These are phyloP conservation scores for Gastrolobium villosum DNA, from an alignment of 306 rosid species.

Conservation along the genomic window DNA sequence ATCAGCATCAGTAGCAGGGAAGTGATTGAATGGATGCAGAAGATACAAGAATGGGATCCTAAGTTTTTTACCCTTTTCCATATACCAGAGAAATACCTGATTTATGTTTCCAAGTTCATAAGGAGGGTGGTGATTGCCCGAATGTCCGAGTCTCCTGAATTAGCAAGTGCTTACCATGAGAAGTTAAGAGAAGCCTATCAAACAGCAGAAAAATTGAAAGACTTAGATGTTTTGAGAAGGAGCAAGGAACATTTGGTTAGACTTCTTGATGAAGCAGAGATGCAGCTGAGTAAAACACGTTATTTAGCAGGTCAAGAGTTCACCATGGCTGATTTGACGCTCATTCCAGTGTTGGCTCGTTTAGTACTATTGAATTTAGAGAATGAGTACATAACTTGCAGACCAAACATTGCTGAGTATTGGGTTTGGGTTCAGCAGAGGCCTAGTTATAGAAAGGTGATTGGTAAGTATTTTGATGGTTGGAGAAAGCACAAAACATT, in stretches of 20 bases:
- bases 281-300: conserved; percentile 64
- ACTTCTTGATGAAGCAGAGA: conserved; percentile 83
- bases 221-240: conserved; percentile 59
- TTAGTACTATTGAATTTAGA: conserved; percentile 71
- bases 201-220: conserved; percentile 83
- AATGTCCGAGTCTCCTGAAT: conserved; percentile 87
- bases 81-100: conserved; percentile 74
- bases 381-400: conserved; percentile 66
- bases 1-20: conserved; percentile 60
- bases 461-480: conserved; percentile 82
- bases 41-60: conserved; percentile 90
- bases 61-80: conserved; percentile 77
- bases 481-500: conserved; percentile 90
- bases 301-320: conserved; percentile 82
- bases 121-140: conserved; percentile 86
- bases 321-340: conserved; percentile 88
- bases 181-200: conserved; percentile 86
- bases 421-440: conserved; percentile 91
- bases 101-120: conserved; percentile 74
- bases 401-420: conserved; percentile 82
- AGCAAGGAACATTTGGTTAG: conserved; percentile 67
- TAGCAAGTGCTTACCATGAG: conserved; percentile 83
- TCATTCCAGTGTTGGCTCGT: conserved; percentile 78
- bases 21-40: conserved; percentile 90
- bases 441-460: conserved; percentile 89